Percentiles rank a stretch among this genome's conserved stretches.
phyloP scores from a whole-genome alignment of 1,284 basidiomycete genomes.

The Ganoderma sinense region DNA sequence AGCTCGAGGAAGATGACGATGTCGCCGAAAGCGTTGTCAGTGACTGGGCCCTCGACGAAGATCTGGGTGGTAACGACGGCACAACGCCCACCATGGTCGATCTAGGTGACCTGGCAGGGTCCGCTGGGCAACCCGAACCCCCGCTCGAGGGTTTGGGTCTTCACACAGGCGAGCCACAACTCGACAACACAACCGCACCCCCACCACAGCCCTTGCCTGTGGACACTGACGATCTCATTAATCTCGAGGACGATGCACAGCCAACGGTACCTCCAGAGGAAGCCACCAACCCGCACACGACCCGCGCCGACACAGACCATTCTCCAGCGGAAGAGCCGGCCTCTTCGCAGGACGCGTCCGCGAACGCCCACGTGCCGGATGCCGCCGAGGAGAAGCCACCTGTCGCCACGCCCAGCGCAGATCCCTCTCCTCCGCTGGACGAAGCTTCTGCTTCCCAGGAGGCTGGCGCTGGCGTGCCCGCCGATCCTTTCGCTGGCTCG shows the following conservation, averaged over 20 bases:
- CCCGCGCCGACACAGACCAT: neutral
- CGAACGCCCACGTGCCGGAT: conserved; percentile 5
- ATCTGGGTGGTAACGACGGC: conserved; percentile 1
- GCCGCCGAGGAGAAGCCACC: conserved; percentile 7
- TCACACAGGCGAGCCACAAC: conserved; percentile 1
- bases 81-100: neutral
- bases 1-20: conserved; percentile 22
- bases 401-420: neutral
- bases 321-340: neutral
- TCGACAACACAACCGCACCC: neutral
- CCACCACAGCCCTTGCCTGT: neutral
- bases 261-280: neutral
- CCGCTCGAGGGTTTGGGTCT: conserved; percentile 8
- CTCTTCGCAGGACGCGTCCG: neutral
- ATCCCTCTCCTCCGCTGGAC: neutral
- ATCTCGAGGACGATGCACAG: conserved; percentile 6
- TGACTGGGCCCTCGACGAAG: conserved; percentile 29
- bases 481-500: neutral
- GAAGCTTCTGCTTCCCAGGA: conserved; percentile 2
- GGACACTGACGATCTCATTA: neutral
- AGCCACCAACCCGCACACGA: neutral
- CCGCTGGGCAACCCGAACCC: neutral
- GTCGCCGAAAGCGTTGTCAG: conserved; percentile 24
- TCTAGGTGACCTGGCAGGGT: too few species aligned
- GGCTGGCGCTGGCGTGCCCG: neutral